phyloP scores from a whole-genome alignment of 1,284 basidiomycete species.

The Schizopora paradoxa region DNA sequence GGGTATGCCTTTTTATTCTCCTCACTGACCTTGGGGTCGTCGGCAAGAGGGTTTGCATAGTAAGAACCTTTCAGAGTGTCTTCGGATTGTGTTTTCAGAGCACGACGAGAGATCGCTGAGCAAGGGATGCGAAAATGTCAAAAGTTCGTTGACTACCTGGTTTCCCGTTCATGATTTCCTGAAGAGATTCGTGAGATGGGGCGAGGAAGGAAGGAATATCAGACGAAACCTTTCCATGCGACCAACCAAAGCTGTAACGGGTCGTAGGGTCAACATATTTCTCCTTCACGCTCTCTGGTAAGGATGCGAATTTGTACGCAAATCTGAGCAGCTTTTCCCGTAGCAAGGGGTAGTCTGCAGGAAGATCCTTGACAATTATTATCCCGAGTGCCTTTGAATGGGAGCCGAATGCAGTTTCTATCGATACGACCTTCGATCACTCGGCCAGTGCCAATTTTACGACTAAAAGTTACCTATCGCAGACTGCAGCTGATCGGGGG shows the following conservation, averaged over 20 bases:
- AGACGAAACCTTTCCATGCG: constrained; percentile 71
- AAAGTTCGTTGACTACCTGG: constrained; percentile 43
- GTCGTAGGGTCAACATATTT: constrained; percentile 63
- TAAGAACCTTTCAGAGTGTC: constrained; percentile 87
- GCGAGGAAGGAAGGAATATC: not conserved
- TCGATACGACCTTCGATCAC: constrained; percentile 10
- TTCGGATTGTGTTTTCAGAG: constrained; percentile 24
- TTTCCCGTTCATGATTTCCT: constrained; percentile 93
- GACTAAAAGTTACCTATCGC: constrained; percentile 63
- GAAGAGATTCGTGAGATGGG: not conserved
- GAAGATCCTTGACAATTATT: constrained; percentile 77
- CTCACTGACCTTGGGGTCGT: constrained; percentile 53
- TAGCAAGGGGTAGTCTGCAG: constrained; percentile 52
- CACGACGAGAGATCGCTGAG: too few species aligned
- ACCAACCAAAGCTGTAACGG: constrained; percentile 88
- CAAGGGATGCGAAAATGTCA: not conserved
- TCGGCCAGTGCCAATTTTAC: not conserved
- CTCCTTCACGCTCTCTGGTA: constrained; percentile 62
- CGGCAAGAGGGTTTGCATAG: constrained; percentile 83
- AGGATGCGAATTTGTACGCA: constrained; percentile 66
- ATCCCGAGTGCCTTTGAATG: constrained; percentile 72
- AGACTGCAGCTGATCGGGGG: constrained; percentile 35
- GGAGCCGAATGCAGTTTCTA: constrained; percentile 79
- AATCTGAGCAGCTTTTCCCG: constrained; percentile 69
- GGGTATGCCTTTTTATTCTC: constrained; percentile 53